Evolutionary conservation across 2,329 filamentous ascomycete species (phyloP), one percentile per base, ranked within the genome.

Genomic region (Xenoacremonium recifei): DNA sequence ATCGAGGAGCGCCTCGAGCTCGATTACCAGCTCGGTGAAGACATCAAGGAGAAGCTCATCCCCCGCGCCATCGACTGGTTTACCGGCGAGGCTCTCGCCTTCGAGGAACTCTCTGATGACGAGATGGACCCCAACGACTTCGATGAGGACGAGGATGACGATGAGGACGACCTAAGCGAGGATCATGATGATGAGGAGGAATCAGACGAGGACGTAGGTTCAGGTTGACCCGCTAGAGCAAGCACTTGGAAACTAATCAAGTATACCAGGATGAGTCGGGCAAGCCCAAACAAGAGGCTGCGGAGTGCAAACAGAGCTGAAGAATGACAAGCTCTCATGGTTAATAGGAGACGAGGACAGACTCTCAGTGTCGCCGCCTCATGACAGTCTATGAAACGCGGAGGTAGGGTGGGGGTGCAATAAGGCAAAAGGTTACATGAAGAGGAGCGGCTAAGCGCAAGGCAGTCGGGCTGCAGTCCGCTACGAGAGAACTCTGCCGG

Each of bases 11-110:
- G 93, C 51, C 82, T 99, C 42, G 93, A 99, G 75, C 84, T 99
- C 39, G 93, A 99, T 72, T 99, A 97, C 70, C 92, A 97, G 73
- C 84, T 99, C 33, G 93, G 93, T 54, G 93, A 99, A 76, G 93
- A 99, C 65, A 96, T 99, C 74, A 99, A 99, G 77, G 93, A 99
- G 80, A 99, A 99, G 77, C 80, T 99, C 53, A 99, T 99, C 57
- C 93, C 93, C 52, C 90, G 92, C 57, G 93, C 95, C 44, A 93
- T 99, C 60, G 93, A 99, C 72, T 99, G 93, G 93, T 99, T 99
- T 69, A 99, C 93, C 39, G 93, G 93, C 44, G 93, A 99, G 73
- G 93, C 93, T 55, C 84, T 99, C 51, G 91, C 93, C 58, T 99
- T 89, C 59, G 93, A 99, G 77, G 92, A 96, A 67, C 70, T 96